phyloP scores from a whole-genome alignment of 371 early-diverging fungal genomes.

The Lichtheimia corymbifera region DNA sequence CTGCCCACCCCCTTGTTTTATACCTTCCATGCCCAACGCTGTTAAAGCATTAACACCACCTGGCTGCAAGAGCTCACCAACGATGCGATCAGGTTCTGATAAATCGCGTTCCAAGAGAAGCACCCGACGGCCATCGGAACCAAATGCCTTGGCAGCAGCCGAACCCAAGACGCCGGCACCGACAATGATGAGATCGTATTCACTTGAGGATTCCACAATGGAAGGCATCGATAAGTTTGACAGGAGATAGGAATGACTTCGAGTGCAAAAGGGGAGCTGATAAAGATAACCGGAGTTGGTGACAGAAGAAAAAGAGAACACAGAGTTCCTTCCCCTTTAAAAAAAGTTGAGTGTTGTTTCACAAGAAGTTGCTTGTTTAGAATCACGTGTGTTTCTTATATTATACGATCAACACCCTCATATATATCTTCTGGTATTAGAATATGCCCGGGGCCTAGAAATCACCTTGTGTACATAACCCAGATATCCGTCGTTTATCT shows the following conservation, averaged over 20 bases:
- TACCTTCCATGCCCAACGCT: constrained; percentile 72
- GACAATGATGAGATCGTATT: constrained; percentile 80
- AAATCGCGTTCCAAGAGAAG: constrained; percentile 84
- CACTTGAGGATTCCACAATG: constrained; percentile 17
- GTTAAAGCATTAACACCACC: constrained; percentile 85
- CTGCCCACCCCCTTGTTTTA: background rate
- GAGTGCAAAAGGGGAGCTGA: background rate
- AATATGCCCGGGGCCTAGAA: too few relatives aligned
- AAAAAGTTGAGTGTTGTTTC: background rate
- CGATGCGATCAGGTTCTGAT: constrained; percentile 92
- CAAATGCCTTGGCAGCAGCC: constrained; percentile 80
- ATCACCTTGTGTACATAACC: too few relatives aligned
- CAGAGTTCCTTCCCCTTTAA: background rate
- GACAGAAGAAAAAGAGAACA: constrained; percentile 1
- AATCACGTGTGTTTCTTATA: background rate
- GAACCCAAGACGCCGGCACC: constrained; percentile 93
- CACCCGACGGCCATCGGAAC: constrained; percentile 69
- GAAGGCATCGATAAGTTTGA: constrained; percentile 12
- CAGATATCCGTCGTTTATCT: too few relatives aligned
- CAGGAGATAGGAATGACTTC: background rate
- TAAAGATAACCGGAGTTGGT: constrained; percentile 1
- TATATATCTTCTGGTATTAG: too few relatives aligned
- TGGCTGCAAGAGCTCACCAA: constrained; percentile 95
- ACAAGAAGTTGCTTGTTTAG: background rate
- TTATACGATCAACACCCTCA: too few relatives aligned